Conservation (phyloP, 495 filamentous ascomycete species). For the Mycothermus thermophilus region DNA sequence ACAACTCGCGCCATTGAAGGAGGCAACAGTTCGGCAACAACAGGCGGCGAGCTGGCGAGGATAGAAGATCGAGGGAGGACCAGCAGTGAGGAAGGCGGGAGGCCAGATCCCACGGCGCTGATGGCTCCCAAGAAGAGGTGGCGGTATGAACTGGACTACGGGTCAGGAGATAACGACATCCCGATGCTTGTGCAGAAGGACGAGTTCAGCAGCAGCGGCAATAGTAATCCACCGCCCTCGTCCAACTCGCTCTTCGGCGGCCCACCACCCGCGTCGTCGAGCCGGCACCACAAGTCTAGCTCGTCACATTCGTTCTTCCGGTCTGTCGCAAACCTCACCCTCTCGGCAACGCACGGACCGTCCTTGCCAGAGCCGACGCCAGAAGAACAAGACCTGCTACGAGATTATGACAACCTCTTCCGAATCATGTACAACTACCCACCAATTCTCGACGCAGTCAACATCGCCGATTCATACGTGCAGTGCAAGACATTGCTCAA, state of each 20-base stretch:
- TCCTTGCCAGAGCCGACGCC: constrained; percentile 30
- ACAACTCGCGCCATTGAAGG: constrained; percentile 35
- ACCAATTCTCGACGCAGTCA: constrained; percentile 62
- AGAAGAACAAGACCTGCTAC: constrained; percentile 53
- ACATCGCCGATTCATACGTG: constrained; percentile 79
- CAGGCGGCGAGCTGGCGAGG: constrained; percentile 21
- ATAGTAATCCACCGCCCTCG: constrained; percentile 6
- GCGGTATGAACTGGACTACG: constrained; percentile 78
- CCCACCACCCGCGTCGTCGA: constrained; percentile 9
- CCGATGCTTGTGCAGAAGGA: constrained; percentile 83
- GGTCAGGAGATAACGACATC: constrained; percentile 58
- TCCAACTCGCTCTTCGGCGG: constrained; percentile 32
- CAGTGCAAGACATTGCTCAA: constrained; percentile 79
- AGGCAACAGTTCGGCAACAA: constrained; percentile 30
- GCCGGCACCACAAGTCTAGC: constrained; percentile 23
- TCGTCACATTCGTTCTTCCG: constrained; percentile 70
- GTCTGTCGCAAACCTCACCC: constrained; percentile 66
- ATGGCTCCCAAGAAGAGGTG: constrained; percentile 46
- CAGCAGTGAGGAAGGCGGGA: constrained; percentile 6
- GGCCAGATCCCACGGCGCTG: constrained; percentile 5
- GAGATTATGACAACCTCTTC: constrained; percentile 88
- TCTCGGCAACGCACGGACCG: constrained; percentile 17
- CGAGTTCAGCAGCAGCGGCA: no score
- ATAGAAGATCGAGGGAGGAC: constrained; percentile 15
- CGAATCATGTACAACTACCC: constrained; percentile 87